Base-by-base conservation (phyloP, 1,284 basidiomycete genomes). In the Apiotrichum brassicae region DNA sequence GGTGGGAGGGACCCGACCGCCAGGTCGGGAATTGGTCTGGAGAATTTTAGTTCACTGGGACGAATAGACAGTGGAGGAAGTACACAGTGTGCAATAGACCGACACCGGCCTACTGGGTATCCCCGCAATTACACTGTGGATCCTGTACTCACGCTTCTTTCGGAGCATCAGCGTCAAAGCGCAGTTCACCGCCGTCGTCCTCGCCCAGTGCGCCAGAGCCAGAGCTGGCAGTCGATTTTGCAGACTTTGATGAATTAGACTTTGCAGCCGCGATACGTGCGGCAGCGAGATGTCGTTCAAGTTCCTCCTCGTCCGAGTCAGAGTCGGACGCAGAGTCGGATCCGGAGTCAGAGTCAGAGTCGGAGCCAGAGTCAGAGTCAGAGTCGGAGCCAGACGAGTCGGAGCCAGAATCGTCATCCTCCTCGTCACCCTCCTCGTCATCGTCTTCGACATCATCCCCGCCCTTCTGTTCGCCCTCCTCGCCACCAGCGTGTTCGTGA, bases 221-320 rank as follows among this genome's bases (percentile, higher is more conserved):
- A n/a, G n/a, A n/a, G n/a, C n/a, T n/a, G n/a, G n/a, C 18, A 9
- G 24, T 26, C n/a, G 38, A 18, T n/a, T 26, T 40, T 18, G 23
- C 14, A 11, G 26, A 25, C 28, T 13, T 34, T 14, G 33, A 13
- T 6, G 37, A 12, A 16, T 11, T 6, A 14, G 5, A 13, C 16
- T 19, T 43, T 16, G 33, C 37, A 6, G 80, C 70, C 12, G 41
- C 59, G 71, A 70, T 59, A 77, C 77, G 22, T 80, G 85, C 61
- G 76, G 81, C 60, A 79, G 78, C 24, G 13, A 88, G 72, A 0
- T 87, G 72, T 11, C 79, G 80, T 34, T 84, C 77, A 2, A 88
- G 74, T 51, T 82, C 82, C 61, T 82, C 82, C 38, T 76, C 58
- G 22, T 41, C 43, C 22, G 42, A 43, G 20, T 38, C 43, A 12